phyloP scores from a whole-genome alignment of 2,329 filamentous ascomycete genomes.

The Metarhizium robertsii region DNA sequence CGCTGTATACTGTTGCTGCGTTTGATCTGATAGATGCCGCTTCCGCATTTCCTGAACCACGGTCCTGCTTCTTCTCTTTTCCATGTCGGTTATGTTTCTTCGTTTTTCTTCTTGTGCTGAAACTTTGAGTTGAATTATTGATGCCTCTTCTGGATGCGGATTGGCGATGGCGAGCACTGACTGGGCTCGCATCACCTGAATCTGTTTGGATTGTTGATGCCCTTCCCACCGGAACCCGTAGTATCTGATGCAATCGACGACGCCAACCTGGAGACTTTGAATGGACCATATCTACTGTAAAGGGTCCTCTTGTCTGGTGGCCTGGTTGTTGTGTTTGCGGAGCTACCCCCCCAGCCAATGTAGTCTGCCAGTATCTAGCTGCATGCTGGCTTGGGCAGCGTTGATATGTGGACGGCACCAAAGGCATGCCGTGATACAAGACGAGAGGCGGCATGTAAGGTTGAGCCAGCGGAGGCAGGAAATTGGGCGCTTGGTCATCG shows the following conservation, averaged over 20 bases:
- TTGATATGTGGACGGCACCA: background rate
- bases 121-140: background rate
- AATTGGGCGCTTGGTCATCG: background rate
- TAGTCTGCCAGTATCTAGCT: background rate
- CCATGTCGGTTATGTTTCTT: background rate
- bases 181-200: conserved; percentile 12
- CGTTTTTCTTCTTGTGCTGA: background rate
- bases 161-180: background rate
- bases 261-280: conserved; percentile 16
- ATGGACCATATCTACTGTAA: background rate
- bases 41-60: background rate
- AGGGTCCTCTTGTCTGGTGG: background rate
- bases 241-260: conserved; percentile 16
- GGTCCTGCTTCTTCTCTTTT: background rate
- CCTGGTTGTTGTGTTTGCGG: background rate
- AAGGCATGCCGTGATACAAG: background rate
- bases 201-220: conserved; percentile 25
- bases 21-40: conserved; percentile 17
- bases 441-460: background rate
- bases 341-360: background rate
- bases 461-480: background rate
- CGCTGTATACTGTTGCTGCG: conserved; percentile 26
- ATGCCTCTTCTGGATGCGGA: background rate
- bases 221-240: conserved; percentile 22
- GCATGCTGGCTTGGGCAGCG: background rate